Evolutionary conservation across 352 stramenopile genomes (phyloP), one percentile per base, ranked within the genome.

Genomic region (Globisporangium irregulare): DNA sequence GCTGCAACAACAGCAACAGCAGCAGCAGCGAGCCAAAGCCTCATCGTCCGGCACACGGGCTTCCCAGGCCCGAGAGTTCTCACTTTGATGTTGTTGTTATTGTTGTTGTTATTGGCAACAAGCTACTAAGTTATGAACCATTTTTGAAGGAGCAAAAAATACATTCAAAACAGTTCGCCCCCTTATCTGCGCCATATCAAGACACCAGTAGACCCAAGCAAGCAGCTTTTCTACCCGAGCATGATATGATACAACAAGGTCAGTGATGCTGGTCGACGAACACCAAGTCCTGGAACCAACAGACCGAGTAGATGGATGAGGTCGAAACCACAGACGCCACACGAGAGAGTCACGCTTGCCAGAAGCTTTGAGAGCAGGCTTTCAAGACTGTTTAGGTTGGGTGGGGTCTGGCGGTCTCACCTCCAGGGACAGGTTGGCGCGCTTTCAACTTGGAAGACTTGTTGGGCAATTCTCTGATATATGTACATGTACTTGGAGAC

Each of bases 61-160:
- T 51, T 51, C 43, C 14, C 29, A 60, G 18, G 22, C 29, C 18
- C 55, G 18, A 24, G 55, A 60, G 55, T 60, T 43, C 55, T 60
- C 55, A 9, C 55, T 60, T 1, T 60, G 55, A 60, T 7, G 4
- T 20, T 48, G 41, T 24, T 24, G 22, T 24, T 24, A 24, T 24
- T 24, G 41, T 38, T 38, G 34, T 38, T 38, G 34, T 38, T 38
- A 12, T 38, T 38, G 14, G 54, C 4, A 41, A 20, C 25, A 38
- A 38, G n/a, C 48, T 6, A 60, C 3, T 60, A 60, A 60, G 14
- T 60, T 60, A 60, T 60, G 29, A 60, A 24, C 29, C 55, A 60
- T 20, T 60, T 60, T 46, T 60, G 55, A 59, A 36, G 29, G 29
- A 32, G 29, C 4, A 15, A 25, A 41, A 22, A 25, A 25, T 22